phyloP scores from a whole-genome alignment of 2,329 filamentous ascomycete genomes.

The Berkeleyomyces rouxiae region DNA sequence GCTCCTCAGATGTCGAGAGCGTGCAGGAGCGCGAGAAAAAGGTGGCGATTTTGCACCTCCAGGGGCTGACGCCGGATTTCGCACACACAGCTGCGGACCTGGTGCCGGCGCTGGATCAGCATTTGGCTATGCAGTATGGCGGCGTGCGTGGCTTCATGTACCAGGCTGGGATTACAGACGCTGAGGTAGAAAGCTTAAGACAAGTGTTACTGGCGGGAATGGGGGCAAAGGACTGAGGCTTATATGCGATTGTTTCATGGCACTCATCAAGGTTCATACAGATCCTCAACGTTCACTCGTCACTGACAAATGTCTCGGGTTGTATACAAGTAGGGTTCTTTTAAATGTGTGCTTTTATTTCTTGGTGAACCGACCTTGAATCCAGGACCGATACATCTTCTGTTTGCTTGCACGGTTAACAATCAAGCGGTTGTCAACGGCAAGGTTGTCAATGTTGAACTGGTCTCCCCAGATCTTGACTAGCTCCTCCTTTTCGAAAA shows the following conservation, averaged over 20 bases:
- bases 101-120: constrained; percentile 38
- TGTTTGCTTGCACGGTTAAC: constrained; percentile 80
- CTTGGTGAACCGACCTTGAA: constrained; percentile 70
- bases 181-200: constrained; percentile 26
- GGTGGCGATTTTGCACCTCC: constrained; percentile 48
- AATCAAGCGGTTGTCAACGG: constrained; percentile 71
- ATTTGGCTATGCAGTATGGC: constrained; percentile 47
- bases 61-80: constrained; percentile 62
- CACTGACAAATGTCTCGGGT: constrained; percentile 1
- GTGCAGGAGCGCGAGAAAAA: constrained; percentile 43
- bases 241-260: neutral
- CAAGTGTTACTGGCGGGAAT: constrained; percentile 22
- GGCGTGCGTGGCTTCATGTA: constrained; percentile 50
- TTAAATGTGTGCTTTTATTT: constrained; percentile 24
- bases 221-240: neutral
- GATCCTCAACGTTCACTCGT: constrained; percentile 4
- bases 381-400: constrained; percentile 98
- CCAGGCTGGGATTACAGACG: constrained; percentile 38
- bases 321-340: neutral
- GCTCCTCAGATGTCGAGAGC: constrained; percentile 44
- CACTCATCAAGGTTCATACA: neutral
- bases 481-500: constrained; percentile 81
- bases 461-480: constrained; percentile 56
- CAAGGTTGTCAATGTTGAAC: constrained; percentile 49
- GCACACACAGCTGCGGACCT: constrained; percentile 47